phyloP scores from a whole-genome alignment of 2,329 filamentous ascomycete species.

The Aspergillus texensis region DNA sequence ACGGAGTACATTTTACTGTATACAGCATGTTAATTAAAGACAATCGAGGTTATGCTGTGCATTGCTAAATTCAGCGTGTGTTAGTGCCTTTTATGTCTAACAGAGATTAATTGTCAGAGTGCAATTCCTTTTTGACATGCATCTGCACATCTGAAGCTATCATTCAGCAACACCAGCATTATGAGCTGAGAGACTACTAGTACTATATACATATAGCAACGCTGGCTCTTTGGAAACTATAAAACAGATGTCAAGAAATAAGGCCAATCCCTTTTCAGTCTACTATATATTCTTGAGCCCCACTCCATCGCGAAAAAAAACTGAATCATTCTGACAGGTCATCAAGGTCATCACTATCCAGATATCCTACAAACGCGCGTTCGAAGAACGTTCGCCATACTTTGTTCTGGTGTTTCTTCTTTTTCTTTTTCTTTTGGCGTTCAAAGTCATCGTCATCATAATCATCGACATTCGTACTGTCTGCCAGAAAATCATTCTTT shows the following conservation, averaged over 20 bases:
- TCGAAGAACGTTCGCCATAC: constrained; percentile 76
- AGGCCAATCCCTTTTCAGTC: neutral
- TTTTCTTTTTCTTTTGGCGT: constrained; percentile 43
- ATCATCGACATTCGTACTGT: constrained; percentile 15
- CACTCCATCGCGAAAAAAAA: neutral
- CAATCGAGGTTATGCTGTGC: neutral
- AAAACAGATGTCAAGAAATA: neutral
- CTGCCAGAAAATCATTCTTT: constrained; percentile 29
- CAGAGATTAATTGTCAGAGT: neutral
- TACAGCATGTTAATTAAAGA: neutral
- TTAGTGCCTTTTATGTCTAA: neutral
- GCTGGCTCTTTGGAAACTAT: neutral
- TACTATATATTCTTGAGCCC: neutral
- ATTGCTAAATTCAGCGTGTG: neutral
- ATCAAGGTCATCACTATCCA: constrained; percentile 66
- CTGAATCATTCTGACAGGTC: constrained; percentile 23
- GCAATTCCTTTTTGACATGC: neutral
- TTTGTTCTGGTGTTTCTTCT: constrained; percentile 55
- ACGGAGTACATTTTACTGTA: neutral
- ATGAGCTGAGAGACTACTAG: neutral
- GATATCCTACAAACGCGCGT: constrained; percentile 77
- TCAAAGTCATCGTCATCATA: neutral
- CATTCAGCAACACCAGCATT: neutral
- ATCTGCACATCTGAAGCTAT: neutral
- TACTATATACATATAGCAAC: neutral